Conservation (phyloP, 768 basidiomycete genomes). For the Tylopilus felleus region DNA sequence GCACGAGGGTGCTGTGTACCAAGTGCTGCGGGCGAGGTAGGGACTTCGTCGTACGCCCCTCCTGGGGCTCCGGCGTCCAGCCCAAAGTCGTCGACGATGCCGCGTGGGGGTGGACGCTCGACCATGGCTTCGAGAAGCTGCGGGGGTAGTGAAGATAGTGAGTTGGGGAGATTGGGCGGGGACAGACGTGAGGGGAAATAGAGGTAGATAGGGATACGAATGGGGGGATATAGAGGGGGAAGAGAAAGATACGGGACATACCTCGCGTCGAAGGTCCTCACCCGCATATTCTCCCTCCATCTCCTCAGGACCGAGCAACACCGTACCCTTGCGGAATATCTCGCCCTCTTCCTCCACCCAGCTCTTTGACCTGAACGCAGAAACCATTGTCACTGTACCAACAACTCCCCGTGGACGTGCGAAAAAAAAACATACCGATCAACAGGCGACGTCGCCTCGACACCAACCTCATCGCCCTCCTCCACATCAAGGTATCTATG, state of each 20-base stretch:
- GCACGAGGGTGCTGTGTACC: neutral
- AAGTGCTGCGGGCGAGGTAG: neutral
- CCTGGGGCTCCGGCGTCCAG: slow-evolving; percentile 31
- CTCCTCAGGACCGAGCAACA: slow-evolving; percentile 76
- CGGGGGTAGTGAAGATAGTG: slow-evolving; percentile 22
- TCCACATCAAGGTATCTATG: slow-evolving; percentile 33
- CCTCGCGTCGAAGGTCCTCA: slow-evolving; percentile 83
- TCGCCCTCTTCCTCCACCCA: slow-evolving; percentile 97
- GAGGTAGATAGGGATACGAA: neutral
- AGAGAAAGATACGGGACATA: slow-evolving; percentile 25
- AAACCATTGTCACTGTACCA: neutral
- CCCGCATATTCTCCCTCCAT: slow-evolving; percentile 89
- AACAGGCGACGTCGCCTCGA: slow-evolving; percentile 32
- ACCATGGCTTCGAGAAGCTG: slow-evolving; percentile 85
- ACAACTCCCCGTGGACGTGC: neutral
- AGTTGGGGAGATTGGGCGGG: neutral
- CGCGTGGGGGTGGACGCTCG: slow-evolving; percentile 76
- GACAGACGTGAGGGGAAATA: neutral
- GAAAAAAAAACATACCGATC: slow-evolving; percentile 46
- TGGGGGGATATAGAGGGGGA: neutral
- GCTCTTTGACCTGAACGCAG: slow-evolving; percentile 55
- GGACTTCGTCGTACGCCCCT: slow-evolving; percentile 15
- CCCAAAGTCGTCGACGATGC: slow-evolving; percentile 60
- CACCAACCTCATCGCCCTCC: slow-evolving; percentile 31
- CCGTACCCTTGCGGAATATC: slow-evolving; percentile 88